Evolutionary conservation across 495 filamentous ascomycete genomes (phyloP).

Genomic region (Cairneyella variabilis): DNA sequence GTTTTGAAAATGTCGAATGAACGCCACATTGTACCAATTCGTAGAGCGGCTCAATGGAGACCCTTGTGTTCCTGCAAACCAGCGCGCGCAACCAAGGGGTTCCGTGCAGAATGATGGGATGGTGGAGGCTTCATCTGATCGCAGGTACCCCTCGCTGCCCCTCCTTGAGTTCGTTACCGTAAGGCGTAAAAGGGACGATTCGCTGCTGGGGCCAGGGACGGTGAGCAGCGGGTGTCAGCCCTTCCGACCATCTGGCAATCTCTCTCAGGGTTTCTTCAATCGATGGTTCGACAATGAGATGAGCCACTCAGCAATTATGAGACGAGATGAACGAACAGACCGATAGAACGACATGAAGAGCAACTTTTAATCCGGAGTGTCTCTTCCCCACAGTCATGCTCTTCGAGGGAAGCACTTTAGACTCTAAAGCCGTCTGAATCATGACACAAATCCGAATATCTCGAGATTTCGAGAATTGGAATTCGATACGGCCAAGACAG

Average conservation of each 20-base stretch:
- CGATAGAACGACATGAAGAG: too few species aligned
- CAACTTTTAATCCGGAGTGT: not conserved
- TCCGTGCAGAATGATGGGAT: not conserved
- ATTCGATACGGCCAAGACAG: not conserved
- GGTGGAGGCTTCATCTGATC: conserved; percentile 5
- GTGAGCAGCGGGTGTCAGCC: not conserved
- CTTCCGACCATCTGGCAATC: conserved; percentile 17
- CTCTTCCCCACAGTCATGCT: conserved; percentile 8
- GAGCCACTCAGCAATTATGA: not conserved
- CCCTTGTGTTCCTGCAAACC: not conserved
- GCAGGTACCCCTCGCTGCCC: not conserved
- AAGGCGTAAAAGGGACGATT: not conserved
- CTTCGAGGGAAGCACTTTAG: conserved; percentile 6
- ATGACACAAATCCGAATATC: conserved; percentile 12
- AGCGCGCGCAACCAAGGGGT: not conserved
- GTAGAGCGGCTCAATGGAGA: conserved; percentile 15
- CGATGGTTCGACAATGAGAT: not conserved
- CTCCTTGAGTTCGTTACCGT: not conserved
- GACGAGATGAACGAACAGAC: conserved; percentile 2
- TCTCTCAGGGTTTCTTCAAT: conserved; percentile 19
- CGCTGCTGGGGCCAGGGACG: not conserved
- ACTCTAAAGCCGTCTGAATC: conserved; percentile 12
- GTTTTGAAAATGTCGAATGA: not conserved
- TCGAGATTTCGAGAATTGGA: too few species aligned
- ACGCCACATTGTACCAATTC: conserved; percentile 6